Evolutionary conservation across 345 rosid genomes (phyloP), one percentile per base, ranked within the genome.

Genomic region (Pelargonium nanum): DNA sequence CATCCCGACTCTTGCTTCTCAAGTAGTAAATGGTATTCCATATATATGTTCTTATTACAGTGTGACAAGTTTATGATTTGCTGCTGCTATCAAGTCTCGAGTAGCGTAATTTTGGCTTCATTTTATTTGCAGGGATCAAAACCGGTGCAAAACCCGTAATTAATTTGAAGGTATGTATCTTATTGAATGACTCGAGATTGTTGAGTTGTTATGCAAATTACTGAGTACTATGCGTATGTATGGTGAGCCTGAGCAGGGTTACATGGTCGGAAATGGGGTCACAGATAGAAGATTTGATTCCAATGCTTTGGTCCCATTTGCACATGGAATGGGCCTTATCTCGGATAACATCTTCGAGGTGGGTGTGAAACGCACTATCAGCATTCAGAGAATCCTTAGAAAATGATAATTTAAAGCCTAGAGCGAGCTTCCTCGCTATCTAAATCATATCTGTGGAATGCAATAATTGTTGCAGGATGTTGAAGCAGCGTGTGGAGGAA

Each of bases 321-420:
- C 63, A 1, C 74, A 66, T 58, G 84, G 79, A 6, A 80, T 80
- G 81, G 84, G 74, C 9, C 69, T 80, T 21, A 70, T 80, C 45
- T 80, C 81, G 0, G 64, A 62, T 12, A 73, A 66, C 40, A 74
- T 74, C 5, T 74, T n/a, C 19, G 55, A 76, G 74, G 83, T 73
- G 21, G 21, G 32, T 19, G 12, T 24, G 2, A 22, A 22, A 19
- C 6, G 54, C 54, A 24, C 24, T 22, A 26, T 22, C 53, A 4
- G 25, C 51, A 22, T 0, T 10, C 6, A 19, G 10, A 51, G n/a
- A 59, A 16, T 21, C 1, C 24, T 10, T 9, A 20, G 19, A 8
- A 56, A 64, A 17, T 23, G 61, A 10, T 51, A 19, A 17, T 19
- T 51, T 19, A 10, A 19, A n/a, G n/a, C n/a, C n/a, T n/a, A n/a